Evolutionary conservation across 2,329 filamentous ascomycete species (phyloP).

Genomic region (Coniochaeta sp.): DNA sequence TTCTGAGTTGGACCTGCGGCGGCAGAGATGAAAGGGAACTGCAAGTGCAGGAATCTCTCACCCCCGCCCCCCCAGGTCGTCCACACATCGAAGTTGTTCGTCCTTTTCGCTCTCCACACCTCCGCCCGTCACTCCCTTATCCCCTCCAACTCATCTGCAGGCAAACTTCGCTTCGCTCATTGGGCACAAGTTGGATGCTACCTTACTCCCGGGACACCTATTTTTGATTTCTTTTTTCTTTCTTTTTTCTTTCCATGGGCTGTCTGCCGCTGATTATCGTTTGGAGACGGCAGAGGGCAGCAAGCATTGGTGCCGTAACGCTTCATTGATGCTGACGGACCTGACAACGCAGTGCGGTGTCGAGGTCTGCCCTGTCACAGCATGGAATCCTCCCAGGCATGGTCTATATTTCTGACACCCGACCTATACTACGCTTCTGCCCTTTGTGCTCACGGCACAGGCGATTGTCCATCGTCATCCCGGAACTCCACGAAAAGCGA

Average conservation of each 20-base stretch:
- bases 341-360: background rate
- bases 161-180: conserved; percentile 19
- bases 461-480: conserved; percentile 2
- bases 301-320: too few species aligned
- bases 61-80: background rate
- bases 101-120: conserved; percentile 20
- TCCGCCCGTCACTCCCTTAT: conserved; percentile 14
- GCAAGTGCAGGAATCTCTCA: background rate
- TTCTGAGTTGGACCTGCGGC: background rate
- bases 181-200: conserved; percentile 21
- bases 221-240: background rate
- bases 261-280: conserved; percentile 7
- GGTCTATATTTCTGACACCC: background rate
- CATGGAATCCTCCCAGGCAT: background rate
- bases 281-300: conserved; percentile 12
- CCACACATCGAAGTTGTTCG: conserved; percentile 9
- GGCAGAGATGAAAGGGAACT: conserved; percentile 1
- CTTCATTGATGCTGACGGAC: too few species aligned
- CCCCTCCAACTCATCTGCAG: conserved; percentile 17
- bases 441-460: background rate
- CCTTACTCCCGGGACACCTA: conserved; percentile 12
- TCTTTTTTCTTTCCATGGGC: background rate
- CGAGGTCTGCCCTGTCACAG: background rate
- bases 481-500: conserved; percentile 13
- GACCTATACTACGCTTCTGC: background rate